phyloP scores from a whole-genome alignment of 345 rosid species.

The Geranium brycei region DNA sequence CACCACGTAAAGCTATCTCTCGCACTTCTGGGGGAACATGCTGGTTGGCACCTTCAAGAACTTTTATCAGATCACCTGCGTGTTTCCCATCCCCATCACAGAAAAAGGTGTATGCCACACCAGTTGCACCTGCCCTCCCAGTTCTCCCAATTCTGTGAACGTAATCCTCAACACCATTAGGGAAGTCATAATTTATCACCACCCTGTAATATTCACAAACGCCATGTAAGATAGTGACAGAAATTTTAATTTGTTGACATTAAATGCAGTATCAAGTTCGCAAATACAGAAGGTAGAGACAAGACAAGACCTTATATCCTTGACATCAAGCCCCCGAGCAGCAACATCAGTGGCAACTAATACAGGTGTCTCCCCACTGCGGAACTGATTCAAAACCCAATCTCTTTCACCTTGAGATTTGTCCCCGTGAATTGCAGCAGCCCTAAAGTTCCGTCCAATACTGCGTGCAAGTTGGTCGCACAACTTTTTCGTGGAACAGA shows the following conservation, averaged over 20 bases:
- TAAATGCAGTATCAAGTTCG: background rate
- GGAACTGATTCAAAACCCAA: conserved; percentile 84
- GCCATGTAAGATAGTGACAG: background rate
- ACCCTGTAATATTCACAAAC: conserved; percentile 34
- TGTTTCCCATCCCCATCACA: conserved; percentile 84
- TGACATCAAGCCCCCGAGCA: conserved; percentile 92
- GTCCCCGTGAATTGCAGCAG: conserved; percentile 88
- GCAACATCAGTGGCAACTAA: conserved; percentile 98
- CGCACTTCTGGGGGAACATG: conserved; percentile 72
- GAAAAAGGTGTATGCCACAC: conserved; percentile 83
- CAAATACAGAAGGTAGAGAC: background rate
- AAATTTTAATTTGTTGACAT: background rate
- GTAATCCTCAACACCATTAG: conserved; percentile 89
- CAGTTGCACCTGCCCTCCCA: conserved; percentile 98
- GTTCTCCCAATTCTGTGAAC: conserved; percentile 99
- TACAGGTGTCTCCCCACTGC: conserved; percentile 65
- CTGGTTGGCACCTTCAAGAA: conserved; percentile 87
- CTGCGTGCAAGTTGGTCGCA: conserved; percentile 88
- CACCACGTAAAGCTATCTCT: conserved; percentile 77
- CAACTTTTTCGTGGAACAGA: conserved; percentile 81
- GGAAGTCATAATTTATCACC: conserved; percentile 91
- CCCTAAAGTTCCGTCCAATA: conserved; percentile 73
- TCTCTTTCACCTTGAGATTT: conserved; percentile 96
- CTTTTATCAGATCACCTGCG: conserved; percentile 74
- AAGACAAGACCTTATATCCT: conserved; percentile 58